These are phyloP conservation scores for Rubia balearica DNA, from an alignment of 305 asterid species.

Conservation along the genomic window DNA sequence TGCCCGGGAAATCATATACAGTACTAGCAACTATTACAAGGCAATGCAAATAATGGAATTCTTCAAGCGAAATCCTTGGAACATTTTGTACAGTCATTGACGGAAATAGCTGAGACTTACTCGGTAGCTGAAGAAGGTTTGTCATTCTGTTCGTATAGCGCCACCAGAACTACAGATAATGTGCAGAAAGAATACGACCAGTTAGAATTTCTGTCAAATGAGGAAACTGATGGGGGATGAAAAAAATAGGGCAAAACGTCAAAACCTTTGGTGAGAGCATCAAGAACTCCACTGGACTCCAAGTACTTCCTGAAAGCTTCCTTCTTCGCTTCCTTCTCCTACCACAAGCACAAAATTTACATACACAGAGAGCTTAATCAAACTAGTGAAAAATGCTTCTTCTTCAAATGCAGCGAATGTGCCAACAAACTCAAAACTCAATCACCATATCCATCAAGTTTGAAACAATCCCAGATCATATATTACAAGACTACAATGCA, in stretches of 20 bases:
- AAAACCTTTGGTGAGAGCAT: conserved; percentile 80
- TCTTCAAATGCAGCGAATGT: background rate
- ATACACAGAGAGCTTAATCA: background rate
- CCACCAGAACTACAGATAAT: conserved; percentile 56
- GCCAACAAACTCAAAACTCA: background rate
- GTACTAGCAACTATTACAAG: too few species aligned
- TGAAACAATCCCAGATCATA: background rate
- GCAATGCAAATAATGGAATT: background rate
- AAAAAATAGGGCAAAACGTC: conserved; percentile 25
- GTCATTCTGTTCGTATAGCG: conserved; percentile 85
- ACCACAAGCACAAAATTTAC: conserved; percentile 9
- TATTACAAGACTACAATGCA: background rate
- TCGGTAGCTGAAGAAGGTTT: conserved; percentile 87
- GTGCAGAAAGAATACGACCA: background rate
- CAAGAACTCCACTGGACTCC: conserved; percentile 86
- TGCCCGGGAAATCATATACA: background rate
- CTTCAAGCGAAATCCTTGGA: background rate
- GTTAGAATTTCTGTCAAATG: background rate
- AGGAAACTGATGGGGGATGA: background rate
- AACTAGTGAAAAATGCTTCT: background rate
- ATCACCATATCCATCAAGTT: background rate
- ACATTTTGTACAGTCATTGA: background rate
- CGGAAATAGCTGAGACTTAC: conserved; percentile 38
- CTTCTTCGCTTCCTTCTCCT: conserved; percentile 97
- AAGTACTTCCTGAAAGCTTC: conserved; percentile 91